These are phyloP conservation scores for Fomitopsis palustris DNA, from an alignment of 1,284 basidiomycete species.

Conservation along the genomic window DNA sequence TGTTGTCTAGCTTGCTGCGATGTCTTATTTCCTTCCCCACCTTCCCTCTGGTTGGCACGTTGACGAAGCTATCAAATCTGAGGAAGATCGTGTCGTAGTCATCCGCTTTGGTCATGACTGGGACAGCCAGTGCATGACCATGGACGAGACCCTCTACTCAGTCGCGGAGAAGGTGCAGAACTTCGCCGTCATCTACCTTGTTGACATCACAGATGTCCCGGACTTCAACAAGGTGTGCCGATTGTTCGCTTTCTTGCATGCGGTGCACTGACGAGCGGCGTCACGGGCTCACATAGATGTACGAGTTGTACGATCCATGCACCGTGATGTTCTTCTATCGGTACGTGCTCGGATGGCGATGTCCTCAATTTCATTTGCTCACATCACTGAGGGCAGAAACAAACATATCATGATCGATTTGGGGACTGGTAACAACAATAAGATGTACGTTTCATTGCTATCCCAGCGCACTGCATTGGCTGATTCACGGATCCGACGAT, in stretches of 20 bases:
- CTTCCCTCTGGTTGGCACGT: constrained; percentile 97
- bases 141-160: constrained; percentile 96
- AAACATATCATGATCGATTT: constrained; percentile 99
- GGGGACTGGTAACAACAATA: constrained; percentile 99
- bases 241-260: background rate
- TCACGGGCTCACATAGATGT: constrained; percentile 58
- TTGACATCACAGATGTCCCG: constrained; percentile 95
- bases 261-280: background rate
- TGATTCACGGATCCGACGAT: background rate
- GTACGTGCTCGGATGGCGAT: constrained; percentile 38
- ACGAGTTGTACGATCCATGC: constrained; percentile 91
- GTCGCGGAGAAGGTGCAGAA: constrained; percentile 97
- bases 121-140: constrained; percentile 96
- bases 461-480: background rate
- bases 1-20: constrained; percentile 26
- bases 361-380: background rate
- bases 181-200: constrained; percentile 95
- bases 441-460: constrained; percentile 69
- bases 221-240: constrained; percentile 94
- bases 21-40: constrained; percentile 89
- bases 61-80: constrained; percentile 96
- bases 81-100: constrained; percentile 94
- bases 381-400: constrained; percentile 57
- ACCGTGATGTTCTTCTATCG: constrained; percentile 99
- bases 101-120: constrained; percentile 96